Base-by-base conservation (phyloP, 768 basidiomycete species). In the Collybiopsis confluens region DNA sequence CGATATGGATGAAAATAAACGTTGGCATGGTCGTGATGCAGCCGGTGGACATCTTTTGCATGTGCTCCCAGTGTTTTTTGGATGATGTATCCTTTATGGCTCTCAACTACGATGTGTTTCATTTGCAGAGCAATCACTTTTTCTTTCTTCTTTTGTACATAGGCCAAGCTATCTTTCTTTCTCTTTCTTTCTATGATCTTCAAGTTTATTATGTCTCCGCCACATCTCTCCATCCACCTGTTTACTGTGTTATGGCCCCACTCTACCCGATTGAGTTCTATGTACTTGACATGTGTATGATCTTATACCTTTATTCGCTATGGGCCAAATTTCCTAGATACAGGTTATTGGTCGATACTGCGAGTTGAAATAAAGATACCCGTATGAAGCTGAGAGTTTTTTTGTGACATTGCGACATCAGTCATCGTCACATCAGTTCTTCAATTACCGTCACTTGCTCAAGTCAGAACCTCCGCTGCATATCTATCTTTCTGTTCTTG, bases 281-380 rank as follows among this genome's bases (percentile, higher is more conserved):
- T 37, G 47, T 48, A 48, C 26, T 48, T 28, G n/a, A 45, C 44
- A 45, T 45, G n/a, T 48, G 23, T 37, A 48, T 37, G 35, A 48
- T 26, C n/a, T 38, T 35, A 37, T 36, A 48, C 35, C 30, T 33
- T 35, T 48, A 30, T 48, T 18, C 37, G 21, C 20, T 26, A 16
- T 23, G 21, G 27, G 18, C 27, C 10, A 18, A 16, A 5, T 33
- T 33, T 33, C 45, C 27, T 46, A 46, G 16, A 30, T 46, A 46
- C 26, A 45, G 44, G 28, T 46, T 46, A 33, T 27, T 33, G 30
- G 30, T 33, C 30, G 30, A 5, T 33, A 33, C 30, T 33, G 30
- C 30, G 30, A 33, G 30, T 33, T 33, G 18, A 44, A 44, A 44
- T 24, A 24, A 23, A 44, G 16, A 44, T 13, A 5, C 30, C 6